Conservation (phyloP, 805 yeast species). For the Scheffersomyces coipomensis region DNA sequence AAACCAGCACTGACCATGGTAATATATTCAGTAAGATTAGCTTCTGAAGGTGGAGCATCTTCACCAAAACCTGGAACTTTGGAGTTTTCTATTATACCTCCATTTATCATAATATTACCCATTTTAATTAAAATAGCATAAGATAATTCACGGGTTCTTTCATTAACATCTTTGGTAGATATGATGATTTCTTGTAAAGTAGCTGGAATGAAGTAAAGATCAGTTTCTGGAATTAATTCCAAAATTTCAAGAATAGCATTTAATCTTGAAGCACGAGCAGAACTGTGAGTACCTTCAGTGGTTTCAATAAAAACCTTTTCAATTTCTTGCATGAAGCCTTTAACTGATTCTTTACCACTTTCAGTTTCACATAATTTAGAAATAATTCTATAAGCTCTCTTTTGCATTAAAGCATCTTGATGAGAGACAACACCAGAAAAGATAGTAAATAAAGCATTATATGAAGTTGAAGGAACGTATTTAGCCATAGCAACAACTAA, state of each 20-base stretch:
- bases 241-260: conserved; percentile 62
- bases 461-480: conserved; percentile 69
- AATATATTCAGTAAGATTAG: conserved; percentile 77
- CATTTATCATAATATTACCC: conserved; percentile 74
- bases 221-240: conserved; percentile 58
- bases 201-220: conserved; percentile 76
- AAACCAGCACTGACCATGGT: conserved; percentile 95
- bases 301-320: conserved; percentile 58
- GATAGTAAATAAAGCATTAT: conserved; percentile 74
- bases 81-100: conserved; percentile 65
- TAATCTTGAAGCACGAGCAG: conserved; percentile 81
- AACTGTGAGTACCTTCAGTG: conserved; percentile 56
- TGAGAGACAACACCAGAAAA: conserved; percentile 57
- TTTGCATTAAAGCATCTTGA: conserved; percentile 71
- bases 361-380: conserved; percentile 69
- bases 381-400: conserved; percentile 82
- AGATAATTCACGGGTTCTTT: conserved; percentile 81
- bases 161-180: conserved; percentile 89
- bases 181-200: conserved; percentile 84
- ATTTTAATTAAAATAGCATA: conserved; percentile 72
- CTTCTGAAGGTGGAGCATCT: conserved; percentile 60
- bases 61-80: conserved; percentile 66
- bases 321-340: conserved; percentile 53
- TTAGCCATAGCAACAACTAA: conserved; percentile 83
- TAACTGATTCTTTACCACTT: conserved; percentile 55